phyloP scores from a whole-genome alignment of 2,329 filamentous ascomycete species.

The Xylaria sp. region DNA sequence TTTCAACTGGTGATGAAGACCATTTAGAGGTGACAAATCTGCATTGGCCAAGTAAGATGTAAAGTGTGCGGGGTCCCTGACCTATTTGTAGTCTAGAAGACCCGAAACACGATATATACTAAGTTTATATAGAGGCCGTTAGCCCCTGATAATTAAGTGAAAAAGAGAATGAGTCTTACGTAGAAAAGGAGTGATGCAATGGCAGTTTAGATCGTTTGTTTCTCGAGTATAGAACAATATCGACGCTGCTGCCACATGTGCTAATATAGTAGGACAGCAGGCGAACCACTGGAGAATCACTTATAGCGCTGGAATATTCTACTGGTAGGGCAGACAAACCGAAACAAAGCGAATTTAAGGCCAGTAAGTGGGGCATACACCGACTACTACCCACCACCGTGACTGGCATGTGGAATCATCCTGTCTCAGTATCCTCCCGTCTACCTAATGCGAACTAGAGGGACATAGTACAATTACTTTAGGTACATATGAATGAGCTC shows the following conservation, averaged over 20 bases:
- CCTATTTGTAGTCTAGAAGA: not conserved
- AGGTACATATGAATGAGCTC: not conserved
- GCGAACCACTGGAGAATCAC: not conserved
- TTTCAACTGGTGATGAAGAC: not conserved
- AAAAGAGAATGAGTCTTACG: not conserved
- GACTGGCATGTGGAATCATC: not conserved
- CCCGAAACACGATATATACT: not conserved
- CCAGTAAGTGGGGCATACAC: not conserved
- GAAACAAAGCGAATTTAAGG: not conserved
- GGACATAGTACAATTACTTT: not conserved
- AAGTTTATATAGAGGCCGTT: not conserved
- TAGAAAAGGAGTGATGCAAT: too few species aligned
- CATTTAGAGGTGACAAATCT: not conserved
- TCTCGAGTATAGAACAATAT: not conserved
- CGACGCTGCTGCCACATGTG: not conserved
- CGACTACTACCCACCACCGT: not conserved
- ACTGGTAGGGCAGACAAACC: not conserved
- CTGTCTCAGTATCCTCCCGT: not conserved
- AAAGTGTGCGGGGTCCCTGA: not conserved
- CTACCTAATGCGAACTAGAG: not conserved
- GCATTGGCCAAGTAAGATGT: not conserved
- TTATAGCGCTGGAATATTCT: not conserved
- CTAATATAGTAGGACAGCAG: not conserved
- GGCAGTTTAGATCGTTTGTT: too few species aligned
- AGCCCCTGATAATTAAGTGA: not conserved